A percentile compares a stretch with the other conserved stretches of the same genome.
phyloP scores from a whole-genome alignment of 2,329 filamentous ascomycete species.

The Beauveria medogensis region DNA sequence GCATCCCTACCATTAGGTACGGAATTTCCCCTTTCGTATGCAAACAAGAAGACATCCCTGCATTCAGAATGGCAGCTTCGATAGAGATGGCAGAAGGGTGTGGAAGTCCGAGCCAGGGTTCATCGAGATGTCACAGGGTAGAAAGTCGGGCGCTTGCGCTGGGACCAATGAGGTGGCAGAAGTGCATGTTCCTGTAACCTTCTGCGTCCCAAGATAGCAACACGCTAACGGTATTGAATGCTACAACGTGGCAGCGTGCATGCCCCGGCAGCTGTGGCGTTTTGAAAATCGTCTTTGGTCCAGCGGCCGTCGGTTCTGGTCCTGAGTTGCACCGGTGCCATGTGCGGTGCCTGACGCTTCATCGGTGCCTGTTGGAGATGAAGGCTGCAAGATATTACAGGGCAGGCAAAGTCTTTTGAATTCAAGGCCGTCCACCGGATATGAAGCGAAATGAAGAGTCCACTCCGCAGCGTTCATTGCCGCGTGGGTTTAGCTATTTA shows the following conservation, averaged over 20 bases:
- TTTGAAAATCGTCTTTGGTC: not conserved
- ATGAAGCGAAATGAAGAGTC: not conserved
- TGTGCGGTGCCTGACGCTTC: not conserved
- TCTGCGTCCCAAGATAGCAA: slow-evolving; percentile 10
- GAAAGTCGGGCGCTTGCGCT: not conserved
- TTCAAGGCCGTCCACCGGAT: not conserved
- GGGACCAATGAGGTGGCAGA: slow-evolving; percentile 6
- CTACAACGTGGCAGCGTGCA: not conserved
- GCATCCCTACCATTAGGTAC: not conserved
- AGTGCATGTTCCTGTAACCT: slow-evolving; percentile 4
- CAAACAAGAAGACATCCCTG: not conserved
- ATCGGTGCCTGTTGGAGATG: not conserved
- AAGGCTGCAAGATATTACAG: not conserved
- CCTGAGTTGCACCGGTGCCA: not conserved
- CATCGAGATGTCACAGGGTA: not conserved
- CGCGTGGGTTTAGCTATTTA: not conserved
- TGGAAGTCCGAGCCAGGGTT: not conserved
- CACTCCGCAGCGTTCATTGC: not conserved
- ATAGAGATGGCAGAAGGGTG: not conserved
- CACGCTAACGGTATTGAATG: slow-evolving; percentile 8
- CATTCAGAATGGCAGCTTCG: not conserved
- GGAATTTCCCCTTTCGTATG: not conserved
- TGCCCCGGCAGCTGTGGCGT: not conserved
- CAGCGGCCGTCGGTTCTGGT: not conserved
- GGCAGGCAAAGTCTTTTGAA: not conserved